phyloP scores from a whole-genome alignment of 768 basidiomycete genomes.

The Exidia glandulosa region DNA sequence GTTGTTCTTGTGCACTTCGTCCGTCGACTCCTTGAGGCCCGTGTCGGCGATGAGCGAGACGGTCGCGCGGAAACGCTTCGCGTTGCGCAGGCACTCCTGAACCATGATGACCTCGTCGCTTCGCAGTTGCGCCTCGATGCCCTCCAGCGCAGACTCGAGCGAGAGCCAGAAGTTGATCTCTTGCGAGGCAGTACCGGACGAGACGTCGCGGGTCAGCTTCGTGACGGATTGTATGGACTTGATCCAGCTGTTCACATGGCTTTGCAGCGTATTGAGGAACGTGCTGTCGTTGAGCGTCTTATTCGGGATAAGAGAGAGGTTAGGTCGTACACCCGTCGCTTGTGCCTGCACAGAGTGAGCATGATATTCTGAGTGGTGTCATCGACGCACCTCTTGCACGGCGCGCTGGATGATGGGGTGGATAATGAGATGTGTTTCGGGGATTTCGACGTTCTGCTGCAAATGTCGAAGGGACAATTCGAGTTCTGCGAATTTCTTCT shows the following conservation, averaged over 20 bases:
- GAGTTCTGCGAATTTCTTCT: constrained; percentile 98
- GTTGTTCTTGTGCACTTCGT: constrained; percentile 94
- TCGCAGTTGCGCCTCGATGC: constrained; percentile 81
- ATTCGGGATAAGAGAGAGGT: constrained; percentile 59
- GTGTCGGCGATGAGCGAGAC: constrained; percentile 98
- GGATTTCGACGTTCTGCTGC: constrained; percentile 98
- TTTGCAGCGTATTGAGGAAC: constrained; percentile 88
- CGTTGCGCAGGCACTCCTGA: constrained; percentile 88
- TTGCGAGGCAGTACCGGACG: constrained; percentile 91
- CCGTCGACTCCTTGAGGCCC: constrained; percentile 87
- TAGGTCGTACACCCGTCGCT: constrained; percentile 48
- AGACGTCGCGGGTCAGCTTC: constrained; percentile 87
- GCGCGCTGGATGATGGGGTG: constrained; percentile 84
- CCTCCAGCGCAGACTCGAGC: constrained; percentile 86
- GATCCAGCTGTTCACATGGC: constrained; percentile 95
- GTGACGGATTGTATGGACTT: constrained; percentile 96
- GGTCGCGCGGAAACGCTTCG: constrained; percentile 93
- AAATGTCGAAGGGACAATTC: constrained; percentile 89
- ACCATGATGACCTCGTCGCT: constrained; percentile 90
- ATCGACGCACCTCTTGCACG: constrained; percentile 48
- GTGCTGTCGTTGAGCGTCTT: constrained; percentile 74
- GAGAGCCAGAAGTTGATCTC: constrained; percentile 99
- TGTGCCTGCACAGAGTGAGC: constrained; percentile 31
- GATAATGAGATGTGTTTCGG: constrained; percentile 86
- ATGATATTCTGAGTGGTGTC: background rate